Evolutionary conservation across 345 rosid genomes (phyloP), one percentile per base, ranked within the genome.

Genomic region (Camelina hispida): DNA sequence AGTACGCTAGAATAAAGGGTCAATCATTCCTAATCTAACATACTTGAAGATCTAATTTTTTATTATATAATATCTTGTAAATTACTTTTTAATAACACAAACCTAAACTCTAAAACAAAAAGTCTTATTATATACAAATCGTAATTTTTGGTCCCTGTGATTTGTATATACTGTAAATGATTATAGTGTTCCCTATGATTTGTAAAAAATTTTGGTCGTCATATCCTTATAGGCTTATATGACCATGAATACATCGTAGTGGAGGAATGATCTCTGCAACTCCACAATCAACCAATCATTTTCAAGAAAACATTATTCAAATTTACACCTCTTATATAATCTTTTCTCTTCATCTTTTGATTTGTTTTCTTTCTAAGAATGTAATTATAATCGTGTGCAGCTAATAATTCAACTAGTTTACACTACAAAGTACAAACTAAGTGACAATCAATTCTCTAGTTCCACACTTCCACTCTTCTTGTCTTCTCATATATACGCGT

Each of bases 21-120:
- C 58, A 77, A 69, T 77, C 75, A 77, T 77, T 42, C 40, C 18
- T 77, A 62, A 66, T 69, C 66, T 69, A 69, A 69, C 75, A 69
- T 58, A 62, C 75, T 77, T 77, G 71, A 77, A 62, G 14, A 69
- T 69, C 53, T 77, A 64, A 11, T n/a, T 28, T 18, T 76, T 43
- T 61, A 54, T 53, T 22, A 61, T 22, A 69, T 32, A 40, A 40
- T 48, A 35, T 47, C n/a, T 12, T 43, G 44, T 62, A 43, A 43
- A 62, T 53, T 61, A 63, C 25, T 62, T 46, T 69, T 46, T 69
- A 61, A 9, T 59, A 67, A 75, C 68, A 75, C 62, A 67, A 58
- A 50, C 32, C 46, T 3, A 48, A 75, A 52, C 68, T 28, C 37
- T 42, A 42, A 15, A 63, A 43, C 44, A 44, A 28, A 28, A 28